phyloP scores from a whole-genome alignment of 106 monocot genomes.

The Agapanthus africanus region DNA sequence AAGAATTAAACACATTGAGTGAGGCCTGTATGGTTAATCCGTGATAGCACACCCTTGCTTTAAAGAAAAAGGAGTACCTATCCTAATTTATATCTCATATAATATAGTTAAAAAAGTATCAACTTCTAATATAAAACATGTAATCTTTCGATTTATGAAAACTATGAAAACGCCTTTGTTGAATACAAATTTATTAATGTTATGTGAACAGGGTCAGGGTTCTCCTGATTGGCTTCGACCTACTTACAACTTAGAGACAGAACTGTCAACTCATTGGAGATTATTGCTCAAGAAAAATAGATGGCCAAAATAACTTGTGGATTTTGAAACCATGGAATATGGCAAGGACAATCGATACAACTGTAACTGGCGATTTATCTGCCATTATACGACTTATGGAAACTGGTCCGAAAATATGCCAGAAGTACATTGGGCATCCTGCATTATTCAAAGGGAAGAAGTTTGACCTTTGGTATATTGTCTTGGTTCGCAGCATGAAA shows the following conservation, averaged over 20 bases:
- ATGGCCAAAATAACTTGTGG: constrained; percentile 67
- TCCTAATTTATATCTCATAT: neutral
- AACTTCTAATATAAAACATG: neutral
- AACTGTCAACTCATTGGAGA: constrained; percentile 84
- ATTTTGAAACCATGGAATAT: constrained; percentile 99
- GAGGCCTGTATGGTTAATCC: neutral
- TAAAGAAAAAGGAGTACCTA: neutral
- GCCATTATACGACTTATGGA: constrained; percentile 94
- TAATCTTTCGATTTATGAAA: neutral
- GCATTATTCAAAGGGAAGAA: constrained; percentile 79
- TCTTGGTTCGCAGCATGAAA: constrained; percentile 80
- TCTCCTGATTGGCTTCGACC: constrained; percentile 94
- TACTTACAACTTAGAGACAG: constrained; percentile 87
- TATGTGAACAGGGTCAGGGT: constrained; percentile 79
- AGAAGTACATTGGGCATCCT: constrained; percentile 91
- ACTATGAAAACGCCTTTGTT: neutral
- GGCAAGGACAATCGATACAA: constrained; percentile 96
- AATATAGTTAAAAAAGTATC: neutral
- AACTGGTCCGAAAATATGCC: constrained; percentile 97
- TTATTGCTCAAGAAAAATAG: constrained; percentile 43
- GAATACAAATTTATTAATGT: neutral
- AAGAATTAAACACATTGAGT: neutral
- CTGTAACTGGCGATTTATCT: constrained; percentile 73
- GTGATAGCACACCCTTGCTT: neutral
- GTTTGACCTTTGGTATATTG: constrained; percentile 93